These are phyloP conservation scores for Avena insularis DNA, from an alignment of 176 grass and related monocot species.

Conservation along the genomic window DNA sequence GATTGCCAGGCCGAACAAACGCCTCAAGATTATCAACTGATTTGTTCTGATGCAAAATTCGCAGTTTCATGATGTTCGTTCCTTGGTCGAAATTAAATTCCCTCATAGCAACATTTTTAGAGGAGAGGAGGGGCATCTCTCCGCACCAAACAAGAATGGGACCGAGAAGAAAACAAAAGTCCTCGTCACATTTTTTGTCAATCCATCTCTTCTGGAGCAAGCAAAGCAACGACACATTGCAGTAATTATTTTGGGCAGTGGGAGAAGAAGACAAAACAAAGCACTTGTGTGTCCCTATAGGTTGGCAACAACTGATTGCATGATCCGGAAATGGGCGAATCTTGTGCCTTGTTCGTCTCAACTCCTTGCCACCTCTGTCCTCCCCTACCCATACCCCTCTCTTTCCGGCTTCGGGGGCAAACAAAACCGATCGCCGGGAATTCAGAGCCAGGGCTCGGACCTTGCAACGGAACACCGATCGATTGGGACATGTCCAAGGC, in stretches of 20 bases:
- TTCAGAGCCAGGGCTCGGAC: neutral
- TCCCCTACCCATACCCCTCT: neutral
- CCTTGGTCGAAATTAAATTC: neutral
- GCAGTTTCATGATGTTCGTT: neutral
- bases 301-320: neutral
- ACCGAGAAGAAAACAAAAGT: neutral
- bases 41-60: neutral
- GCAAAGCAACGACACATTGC: neutral
- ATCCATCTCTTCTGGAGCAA: neutral
- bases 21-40: neutral
- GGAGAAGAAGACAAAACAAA: neutral
- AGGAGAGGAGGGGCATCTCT: neutral
- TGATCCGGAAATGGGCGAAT: conserved; percentile 13
- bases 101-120: neutral
- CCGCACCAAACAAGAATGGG: neutral
- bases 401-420: neutral
- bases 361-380: too few relatives aligned
- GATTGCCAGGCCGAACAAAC: neutral
- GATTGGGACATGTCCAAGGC: conserved; percentile 10
- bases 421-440: conserved; percentile 17
- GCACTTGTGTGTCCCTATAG: neutral
- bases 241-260: neutral
- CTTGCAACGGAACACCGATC: conserved; percentile 24
- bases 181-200: neutral
- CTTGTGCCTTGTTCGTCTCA: conserved; percentile 25